Evolutionary conservation across 2,329 filamentous ascomycete genomes (phyloP).

Genomic region (Claviceps sp.): DNA sequence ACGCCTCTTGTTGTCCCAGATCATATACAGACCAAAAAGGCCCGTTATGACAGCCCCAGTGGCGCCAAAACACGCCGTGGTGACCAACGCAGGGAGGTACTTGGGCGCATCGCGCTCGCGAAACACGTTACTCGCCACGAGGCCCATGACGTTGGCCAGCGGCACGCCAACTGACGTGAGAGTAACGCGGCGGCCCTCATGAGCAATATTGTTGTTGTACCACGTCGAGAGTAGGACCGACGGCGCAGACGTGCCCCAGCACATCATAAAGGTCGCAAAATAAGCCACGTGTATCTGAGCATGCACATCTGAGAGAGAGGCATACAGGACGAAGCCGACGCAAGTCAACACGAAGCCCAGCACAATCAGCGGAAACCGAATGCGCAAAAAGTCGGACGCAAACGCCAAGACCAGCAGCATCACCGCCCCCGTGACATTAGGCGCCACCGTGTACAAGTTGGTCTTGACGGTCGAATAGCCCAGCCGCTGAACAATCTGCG

Average conservation of each 20-base stretch:
- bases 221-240: conserved; percentile 51
- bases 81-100: conserved; percentile 52
- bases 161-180: conserved; percentile 63
- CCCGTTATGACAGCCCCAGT: conserved; percentile 42
- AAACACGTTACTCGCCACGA: conserved; percentile 59
- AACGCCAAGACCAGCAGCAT: conserved; percentile 64
- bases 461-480: conserved; percentile 42
- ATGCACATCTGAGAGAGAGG: conserved; percentile 51
- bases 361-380: conserved; percentile 62
- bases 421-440: conserved; percentile 60
- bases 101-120: conserved; percentile 48
- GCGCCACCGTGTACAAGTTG: conserved; percentile 71
- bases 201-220: conserved; percentile 76
- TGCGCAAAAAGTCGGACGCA: conserved; percentile 49
- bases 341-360: conserved; percentile 64
- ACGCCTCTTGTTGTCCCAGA: conserved; percentile 37
- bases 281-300: conserved; percentile 53
- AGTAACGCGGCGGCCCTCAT: conserved; percentile 58
- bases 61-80: conserved; percentile 51
- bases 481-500: conserved; percentile 39
- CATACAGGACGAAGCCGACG: conserved; percentile 67
- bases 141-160: conserved; percentile 63
- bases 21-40: conserved; percentile 47
- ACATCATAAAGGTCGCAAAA: conserved; percentile 72
- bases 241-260: conserved; percentile 63